These are phyloP conservation scores for Fusarium mundagurra DNA, from an alignment of 2,329 filamentous ascomycete species.

Conservation along the genomic window DNA sequence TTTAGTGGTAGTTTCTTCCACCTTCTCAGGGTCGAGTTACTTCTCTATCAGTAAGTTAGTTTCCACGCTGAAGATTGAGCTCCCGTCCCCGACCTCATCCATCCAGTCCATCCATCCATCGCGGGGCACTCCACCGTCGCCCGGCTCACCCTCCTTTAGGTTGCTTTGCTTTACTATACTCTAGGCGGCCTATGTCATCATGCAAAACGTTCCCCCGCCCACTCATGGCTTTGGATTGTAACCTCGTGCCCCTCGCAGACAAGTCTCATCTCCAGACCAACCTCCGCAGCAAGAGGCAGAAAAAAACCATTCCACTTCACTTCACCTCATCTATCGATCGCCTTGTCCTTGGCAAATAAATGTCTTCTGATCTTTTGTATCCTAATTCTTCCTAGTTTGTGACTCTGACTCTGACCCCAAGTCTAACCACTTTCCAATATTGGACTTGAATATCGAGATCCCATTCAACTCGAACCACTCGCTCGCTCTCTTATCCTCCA, in stretches of 20 bases:
- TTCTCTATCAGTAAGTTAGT: not conserved
- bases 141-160: not conserved
- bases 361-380: slow-evolving; percentile 20
- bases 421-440: not conserved
- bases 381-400: slow-evolving; percentile 13
- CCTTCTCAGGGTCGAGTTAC: not conserved
- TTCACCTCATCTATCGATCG: slow-evolving; percentile 20
- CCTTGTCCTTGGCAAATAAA: slow-evolving; percentile 21
- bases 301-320: slow-evolving; percentile 31
- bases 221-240: slow-evolving; percentile 20
- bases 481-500: not conserved
- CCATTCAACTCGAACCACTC: not conserved
- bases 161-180: not conserved
- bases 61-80: not conserved
- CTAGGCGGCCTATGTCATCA: slow-evolving; percentile 33
- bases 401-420: not conserved
- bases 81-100: not conserved
- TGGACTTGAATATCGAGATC: slow-evolving; percentile 1
- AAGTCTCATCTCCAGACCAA: slow-evolving; percentile 30
- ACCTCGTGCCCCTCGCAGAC: slow-evolving; percentile 36
- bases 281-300: slow-evolving; percentile 13
- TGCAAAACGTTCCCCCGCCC: slow-evolving; percentile 26
- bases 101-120: not conserved
- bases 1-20: not conserved
- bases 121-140: slow-evolving; percentile 33